phyloP scores from a whole-genome alignment of 768 basidiomycete species.

The Dacryopinax primogenitus region DNA sequence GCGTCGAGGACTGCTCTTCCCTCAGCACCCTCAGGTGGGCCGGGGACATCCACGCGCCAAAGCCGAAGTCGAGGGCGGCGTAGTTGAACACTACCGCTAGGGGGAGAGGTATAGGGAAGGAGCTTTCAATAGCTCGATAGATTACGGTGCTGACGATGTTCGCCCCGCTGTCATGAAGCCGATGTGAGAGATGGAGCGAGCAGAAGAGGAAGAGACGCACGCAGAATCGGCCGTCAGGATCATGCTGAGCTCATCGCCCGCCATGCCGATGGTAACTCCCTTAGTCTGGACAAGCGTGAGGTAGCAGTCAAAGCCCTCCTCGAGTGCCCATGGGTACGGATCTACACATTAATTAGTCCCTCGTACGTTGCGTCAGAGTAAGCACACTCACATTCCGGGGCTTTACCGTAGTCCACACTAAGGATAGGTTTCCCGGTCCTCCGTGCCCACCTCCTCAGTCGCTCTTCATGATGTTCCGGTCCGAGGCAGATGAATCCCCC shows the following conservation, averaged over 20 bases:
- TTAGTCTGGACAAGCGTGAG: constrained; percentile 63
- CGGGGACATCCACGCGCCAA: constrained; percentile 89
- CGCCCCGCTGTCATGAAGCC: constrained; percentile 50
- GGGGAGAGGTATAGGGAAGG: constrained; percentile 50
- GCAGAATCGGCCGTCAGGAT: constrained; percentile 92
- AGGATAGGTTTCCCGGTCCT: constrained; percentile 67
- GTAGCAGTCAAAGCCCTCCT: constrained; percentile 89
- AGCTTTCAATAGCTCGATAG: constrained; percentile 64
- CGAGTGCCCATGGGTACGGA: constrained; percentile 92
- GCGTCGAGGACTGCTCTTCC: constrained; percentile 73
- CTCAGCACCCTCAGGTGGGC: constrained; percentile 70
- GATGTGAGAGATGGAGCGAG: constrained; percentile 1
- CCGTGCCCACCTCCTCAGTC: constrained; percentile 74
- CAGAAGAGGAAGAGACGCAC: constrained; percentile 38
- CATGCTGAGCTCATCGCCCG: constrained; percentile 61
- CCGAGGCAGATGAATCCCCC: constrained; percentile 96
- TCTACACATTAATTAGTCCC: constrained; percentile 36
- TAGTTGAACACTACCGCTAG: constrained; percentile 79
- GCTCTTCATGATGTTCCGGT: constrained; percentile 92
- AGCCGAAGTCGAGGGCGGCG: constrained; percentile 91
- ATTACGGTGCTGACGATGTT: constrained; percentile 75
- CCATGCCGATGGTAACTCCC: constrained; percentile 76
- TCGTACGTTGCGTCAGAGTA: neutral
- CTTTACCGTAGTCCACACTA: constrained; percentile 88
- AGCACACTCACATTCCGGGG: constrained; percentile 68